Conservation (phyloP, 2,329 filamentous ascomycete genomes). For the Cyphellophora europaea region DNA sequence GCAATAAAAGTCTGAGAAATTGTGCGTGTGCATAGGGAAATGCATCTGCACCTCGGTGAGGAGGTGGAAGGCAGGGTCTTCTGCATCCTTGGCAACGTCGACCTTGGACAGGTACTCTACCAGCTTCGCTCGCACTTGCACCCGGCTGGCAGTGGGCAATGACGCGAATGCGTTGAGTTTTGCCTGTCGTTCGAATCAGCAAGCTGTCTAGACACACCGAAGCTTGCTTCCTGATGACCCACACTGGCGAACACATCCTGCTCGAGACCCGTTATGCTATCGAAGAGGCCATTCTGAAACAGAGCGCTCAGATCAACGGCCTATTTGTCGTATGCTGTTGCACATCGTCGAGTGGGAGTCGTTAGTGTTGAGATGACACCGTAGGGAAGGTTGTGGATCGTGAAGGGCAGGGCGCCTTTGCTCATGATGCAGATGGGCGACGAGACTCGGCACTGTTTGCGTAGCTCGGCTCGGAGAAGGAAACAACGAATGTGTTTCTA, state of each 20-base stretch:
- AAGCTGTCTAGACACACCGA: not conserved
- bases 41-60: constrained; percentile 6
- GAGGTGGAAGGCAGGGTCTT: constrained; percentile 1
- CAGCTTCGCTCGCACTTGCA: constrained; percentile 2
- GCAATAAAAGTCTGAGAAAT: constrained; percentile 11
- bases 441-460: no score
- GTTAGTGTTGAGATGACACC: constrained; percentile 7
- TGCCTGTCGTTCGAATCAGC: constrained; percentile 1
- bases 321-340: constrained; percentile 7
- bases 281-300: constrained; percentile 1
- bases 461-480: no score
- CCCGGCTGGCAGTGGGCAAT: constrained; percentile 3
- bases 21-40: constrained; percentile 8
- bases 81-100: not conserved
- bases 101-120: not conserved
- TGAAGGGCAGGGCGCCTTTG: no score
- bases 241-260: not conserved
- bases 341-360: constrained; percentile 3
- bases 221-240: no score
- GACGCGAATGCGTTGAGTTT: constrained; percentile 8
- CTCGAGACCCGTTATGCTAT: not conserved
- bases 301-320: constrained; percentile 5
- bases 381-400: constrained; percentile 9
- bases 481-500: no score
- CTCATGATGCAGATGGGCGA: no score